Percentiles rank a stretch among this genome's conserved stretches.
phyloP scores from a whole-genome alignment of 1,284 basidiomycete genomes.

The Tilletiaria anomala region DNA sequence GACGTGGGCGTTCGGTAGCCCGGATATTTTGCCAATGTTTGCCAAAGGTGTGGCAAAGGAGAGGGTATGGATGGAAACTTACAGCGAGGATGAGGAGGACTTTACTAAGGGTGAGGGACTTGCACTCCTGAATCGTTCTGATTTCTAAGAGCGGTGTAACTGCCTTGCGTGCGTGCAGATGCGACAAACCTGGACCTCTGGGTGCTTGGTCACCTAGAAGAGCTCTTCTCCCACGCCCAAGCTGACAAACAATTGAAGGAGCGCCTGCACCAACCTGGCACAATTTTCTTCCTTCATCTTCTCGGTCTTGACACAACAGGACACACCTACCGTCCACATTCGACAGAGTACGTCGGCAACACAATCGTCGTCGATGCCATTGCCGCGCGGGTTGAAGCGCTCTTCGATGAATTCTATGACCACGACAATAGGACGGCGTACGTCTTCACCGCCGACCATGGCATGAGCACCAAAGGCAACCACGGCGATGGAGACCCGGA shows the following conservation, averaged over 20 bases:
- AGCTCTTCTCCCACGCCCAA: slow-evolving; percentile 38
- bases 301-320: slow-evolving; percentile 76
- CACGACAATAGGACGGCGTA: slow-evolving; percentile 53
- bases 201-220: slow-evolving; percentile 56
- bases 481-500: slow-evolving; percentile 82
- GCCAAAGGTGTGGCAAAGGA: slow-evolving; percentile 52
- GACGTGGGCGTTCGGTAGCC: slow-evolving; percentile 72
- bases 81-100: slow-evolving; percentile 57
- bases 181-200: slow-evolving; percentile 64
- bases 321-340: slow-evolving; percentile 73
- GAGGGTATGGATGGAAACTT: slow-evolving; percentile 61
- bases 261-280: slow-evolving; percentile 45
- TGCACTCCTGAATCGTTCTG: too few species aligned
- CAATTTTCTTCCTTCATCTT: slow-evolving; percentile 70
- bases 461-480: slow-evolving; percentile 76
- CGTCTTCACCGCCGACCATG: slow-evolving; percentile 77
- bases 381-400: slow-evolving; percentile 53
- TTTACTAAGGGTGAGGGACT: slow-evolving; percentile 42
- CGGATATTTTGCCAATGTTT: slow-evolving; percentile 83
- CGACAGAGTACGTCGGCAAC: slow-evolving; percentile 73
- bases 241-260: slow-evolving; percentile 41
- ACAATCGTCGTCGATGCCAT: slow-evolving; percentile 67
- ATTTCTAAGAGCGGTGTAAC: too few species aligned
- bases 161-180: too few species aligned
- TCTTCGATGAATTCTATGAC: slow-evolving; percentile 53